Percentiles rank a stretch among this genome's conserved stretches.
phyloP scores from a whole-genome alignment of 176 grass and related monocot genomes.

The Puya raimondii region DNA sequence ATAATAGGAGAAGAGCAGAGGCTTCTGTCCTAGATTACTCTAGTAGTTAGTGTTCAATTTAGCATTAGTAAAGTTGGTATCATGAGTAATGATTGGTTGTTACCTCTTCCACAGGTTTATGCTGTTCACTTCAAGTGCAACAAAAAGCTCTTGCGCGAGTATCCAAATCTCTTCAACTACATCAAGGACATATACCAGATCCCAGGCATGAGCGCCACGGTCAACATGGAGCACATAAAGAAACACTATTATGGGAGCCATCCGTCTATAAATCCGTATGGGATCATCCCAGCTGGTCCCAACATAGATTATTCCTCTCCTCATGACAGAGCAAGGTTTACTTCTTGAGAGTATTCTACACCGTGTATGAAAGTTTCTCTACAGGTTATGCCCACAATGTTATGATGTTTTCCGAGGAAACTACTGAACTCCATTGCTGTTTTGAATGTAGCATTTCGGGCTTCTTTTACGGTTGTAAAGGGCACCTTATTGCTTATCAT shows the following conservation, averaged over 20 bases:
- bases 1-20: too few species aligned
- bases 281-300: slow-evolving; percentile 67
- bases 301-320: slow-evolving; percentile 65
- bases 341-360: slow-evolving; percentile 12
- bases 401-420: too few species aligned
- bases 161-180: slow-evolving; percentile 87
- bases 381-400: too few species aligned
- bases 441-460: too few species aligned
- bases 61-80: background rate
- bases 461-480: too few species aligned
- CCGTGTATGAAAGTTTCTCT: too few species aligned
- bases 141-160: slow-evolving; percentile 78
- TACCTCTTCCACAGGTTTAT: slow-evolving; percentile 49
- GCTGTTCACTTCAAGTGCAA: slow-evolving; percentile 93
- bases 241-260: slow-evolving; percentile 97
- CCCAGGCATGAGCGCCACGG: slow-evolving; percentile 56
- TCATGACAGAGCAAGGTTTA: slow-evolving; percentile 67
- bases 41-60: too few species aligned
- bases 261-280: slow-evolving; percentile 62
- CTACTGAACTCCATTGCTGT: too few species aligned
- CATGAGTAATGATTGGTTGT: background rate
- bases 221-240: slow-evolving; percentile 75
- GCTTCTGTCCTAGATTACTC: too few species aligned
- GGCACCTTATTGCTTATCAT: too few species aligned
- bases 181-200: slow-evolving; percentile 91